Evolutionary conservation across 371 early-diverging fungal genomes (phyloP), one percentile per base, ranked within the genome.

Genomic region (Choanephora cucurbitarum): DNA sequence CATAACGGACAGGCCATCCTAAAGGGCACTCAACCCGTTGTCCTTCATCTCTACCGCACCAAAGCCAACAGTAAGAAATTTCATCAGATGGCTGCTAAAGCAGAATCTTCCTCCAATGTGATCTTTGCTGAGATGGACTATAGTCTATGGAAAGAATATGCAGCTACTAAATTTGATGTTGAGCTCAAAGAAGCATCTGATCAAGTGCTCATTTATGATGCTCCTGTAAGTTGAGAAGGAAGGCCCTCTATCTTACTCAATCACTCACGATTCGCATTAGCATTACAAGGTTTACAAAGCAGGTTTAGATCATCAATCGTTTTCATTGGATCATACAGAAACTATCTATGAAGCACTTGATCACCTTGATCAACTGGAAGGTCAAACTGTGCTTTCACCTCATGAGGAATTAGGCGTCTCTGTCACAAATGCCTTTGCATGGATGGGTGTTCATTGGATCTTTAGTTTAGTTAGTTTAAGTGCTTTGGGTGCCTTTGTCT

Each of bases 1-100:
- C 58, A 41, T 18, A 79, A 77, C 44, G 67, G 71, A 21, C 46
- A 53, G 10, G 60, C 58, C 0, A 66, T 79, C n/a, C 53, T 76
- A 22, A 50, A 62, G 18, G 72, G 75, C 0, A 31, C 66, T 19
- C 56, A 46, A 13, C 49, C 65, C 23, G 69, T 73, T 8, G 70
- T 75, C 0, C 37, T 79, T 5, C 62, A 61, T 31, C 47, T 76
- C 0, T 51, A 67, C 17, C 51, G 58, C 32, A 28, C 55, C 13
- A 49, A 63, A n/a, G 72, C 71, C 22, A 21, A 28, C 0, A 21
- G n/a, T 0, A 53, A 42, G n/a, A 62, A 66, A n/a, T 71, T 77
- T 28, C 60, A 60, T 21, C 34, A 56, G 37, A 22, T 53, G 13
- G 66, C 66, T 17, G 42, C 21, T 15, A 32, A 43, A 39, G 11